A percentile compares a stretch with the other conserved stretches of the same genome.
phyloP scores from a whole-genome alignment of 768 basidiomycete genomes.

The Mrakia frigida region DNA sequence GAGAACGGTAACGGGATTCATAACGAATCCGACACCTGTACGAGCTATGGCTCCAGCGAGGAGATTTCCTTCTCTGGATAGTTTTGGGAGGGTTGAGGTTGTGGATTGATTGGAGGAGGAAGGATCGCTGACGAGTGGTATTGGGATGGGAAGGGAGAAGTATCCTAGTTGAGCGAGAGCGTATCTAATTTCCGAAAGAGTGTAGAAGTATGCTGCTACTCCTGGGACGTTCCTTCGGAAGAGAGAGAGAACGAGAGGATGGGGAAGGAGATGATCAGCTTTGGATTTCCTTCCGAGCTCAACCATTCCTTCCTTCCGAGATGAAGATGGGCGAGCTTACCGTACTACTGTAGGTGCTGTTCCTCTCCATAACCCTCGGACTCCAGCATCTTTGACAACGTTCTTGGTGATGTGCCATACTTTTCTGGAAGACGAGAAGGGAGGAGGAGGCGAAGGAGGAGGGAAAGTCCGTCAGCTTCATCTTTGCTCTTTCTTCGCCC shows the following conservation, averaged over 20 bases:
- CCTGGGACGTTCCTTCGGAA: constrained; percentile 76
- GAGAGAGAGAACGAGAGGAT: not conserved
- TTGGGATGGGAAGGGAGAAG: constrained; percentile 51
- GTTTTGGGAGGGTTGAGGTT: constrained; percentile 41
- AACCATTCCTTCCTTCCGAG: constrained; percentile 2
- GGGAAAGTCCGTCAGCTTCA: not conserved
- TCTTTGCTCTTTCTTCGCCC: not conserved
- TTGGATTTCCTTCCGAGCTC: not conserved
- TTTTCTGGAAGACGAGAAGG: constrained; percentile 33
- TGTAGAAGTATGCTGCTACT: constrained; percentile 85
- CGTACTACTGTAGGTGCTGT: constrained; percentile 72
- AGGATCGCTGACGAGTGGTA: constrained; percentile 19
- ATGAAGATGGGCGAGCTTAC: constrained; percentile 41
- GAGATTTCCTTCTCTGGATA: constrained; percentile 66
- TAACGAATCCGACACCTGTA: constrained; percentile 68
- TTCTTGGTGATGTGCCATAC: constrained; percentile 39
- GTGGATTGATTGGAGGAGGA: constrained; percentile 21
- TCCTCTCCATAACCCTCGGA: constrained; percentile 78
- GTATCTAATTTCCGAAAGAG: constrained; percentile 72
- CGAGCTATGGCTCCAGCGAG: constrained; percentile 78
- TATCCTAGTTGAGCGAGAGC: constrained; percentile 66
- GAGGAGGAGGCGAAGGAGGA: not conserved
- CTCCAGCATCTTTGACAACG: constrained; percentile 61
- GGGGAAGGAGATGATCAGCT: constrained; percentile 11
- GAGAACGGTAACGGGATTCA: constrained; percentile 86